A percentile compares a stretch with the other conserved stretches of the same genome.
Evolutionary conservation across 225 moss, liverwort and hornwort genomes (phyloP).

Genomic region (Rhytidiadelphus loreus): DNA sequence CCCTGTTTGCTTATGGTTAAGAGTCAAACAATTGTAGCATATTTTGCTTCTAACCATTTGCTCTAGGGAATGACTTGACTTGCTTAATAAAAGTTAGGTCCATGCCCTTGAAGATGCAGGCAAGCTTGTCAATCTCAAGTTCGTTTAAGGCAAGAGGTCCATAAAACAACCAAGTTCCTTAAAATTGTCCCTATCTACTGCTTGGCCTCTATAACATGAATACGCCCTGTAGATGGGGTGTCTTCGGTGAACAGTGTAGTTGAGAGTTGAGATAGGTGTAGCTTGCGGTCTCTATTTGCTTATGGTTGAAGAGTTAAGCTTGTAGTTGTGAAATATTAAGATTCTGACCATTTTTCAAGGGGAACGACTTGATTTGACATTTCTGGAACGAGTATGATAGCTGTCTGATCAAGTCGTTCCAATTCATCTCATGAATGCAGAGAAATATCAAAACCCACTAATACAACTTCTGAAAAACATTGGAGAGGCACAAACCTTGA

Average conservation of each 20-base stretch:
- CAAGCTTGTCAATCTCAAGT: not conserved
- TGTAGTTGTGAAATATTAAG: too few relatives aligned
- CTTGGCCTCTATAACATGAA: not conserved
- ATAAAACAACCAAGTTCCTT: not conserved
- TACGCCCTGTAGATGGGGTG: too few relatives aligned
- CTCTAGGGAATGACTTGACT: not conserved
- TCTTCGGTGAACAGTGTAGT: too few relatives aligned
- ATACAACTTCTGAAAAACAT: not conserved
- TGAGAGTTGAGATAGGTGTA: too few relatives aligned
- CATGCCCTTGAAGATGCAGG: not conserved
- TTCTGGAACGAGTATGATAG: too few relatives aligned
- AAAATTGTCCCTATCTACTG: not conserved
- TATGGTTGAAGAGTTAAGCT: too few relatives aligned
- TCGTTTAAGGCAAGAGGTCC: not conserved
- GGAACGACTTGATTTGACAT: too few relatives aligned
- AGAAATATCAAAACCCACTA: not conserved
- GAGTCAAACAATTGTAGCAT: not conserved
- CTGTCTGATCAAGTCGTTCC: too few relatives aligned
- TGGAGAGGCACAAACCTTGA: constrained; percentile 36
- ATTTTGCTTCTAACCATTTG: not conserved
- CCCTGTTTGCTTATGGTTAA: not conserved
- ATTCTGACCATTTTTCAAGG: too few relatives aligned
- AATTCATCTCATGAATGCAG: not conserved
- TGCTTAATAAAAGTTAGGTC: not conserved
- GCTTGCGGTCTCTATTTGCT: too few relatives aligned